Evolutionary conservation across 768 basidiomycete genomes (phyloP).

Genomic region (Pisolithus marmoratus): DNA sequence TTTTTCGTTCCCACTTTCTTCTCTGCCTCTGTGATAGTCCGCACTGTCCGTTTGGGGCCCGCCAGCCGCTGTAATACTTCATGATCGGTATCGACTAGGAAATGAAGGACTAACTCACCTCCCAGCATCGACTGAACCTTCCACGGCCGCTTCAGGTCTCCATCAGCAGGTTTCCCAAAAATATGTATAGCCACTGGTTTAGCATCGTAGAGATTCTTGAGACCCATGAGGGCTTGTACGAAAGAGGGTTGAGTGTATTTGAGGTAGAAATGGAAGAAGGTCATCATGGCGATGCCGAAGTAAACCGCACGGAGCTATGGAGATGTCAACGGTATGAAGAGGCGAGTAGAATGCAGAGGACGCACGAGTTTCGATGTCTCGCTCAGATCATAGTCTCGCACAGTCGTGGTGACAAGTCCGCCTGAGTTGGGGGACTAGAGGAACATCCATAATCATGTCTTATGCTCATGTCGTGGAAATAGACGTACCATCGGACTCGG

Average conservation of each 20-base stretch:
- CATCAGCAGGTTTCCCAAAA: conserved; percentile 71
- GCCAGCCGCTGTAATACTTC: conserved; percentile 33
- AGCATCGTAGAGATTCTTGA: conserved; percentile 86
- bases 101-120: conserved; percentile 32
- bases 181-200: conserved; percentile 81
- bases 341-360: conserved; percentile 23
- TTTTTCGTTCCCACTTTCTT: conserved; percentile 79
- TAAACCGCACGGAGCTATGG: conserved; percentile 57
- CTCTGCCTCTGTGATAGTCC: conserved; percentile 81
- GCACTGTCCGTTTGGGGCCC: conserved; percentile 85
- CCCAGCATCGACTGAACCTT: conserved; percentile 73
- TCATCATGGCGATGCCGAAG: conserved; percentile 83
- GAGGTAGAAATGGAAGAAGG: conserved; percentile 89
- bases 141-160: conserved; percentile 89
- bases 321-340: background rate
- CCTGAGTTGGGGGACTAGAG: conserved; percentile 57
- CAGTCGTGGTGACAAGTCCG: conserved; percentile 83
- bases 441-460: background rate
- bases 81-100: background rate
- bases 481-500: conserved; percentile 65
- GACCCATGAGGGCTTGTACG: conserved; percentile 91
- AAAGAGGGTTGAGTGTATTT: conserved; percentile 96
- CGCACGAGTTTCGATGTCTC: conserved; percentile 79
- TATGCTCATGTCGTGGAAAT: background rate
- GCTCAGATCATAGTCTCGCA: conserved; percentile 87